phyloP scores from a whole-genome alignment of 176 grass and related monocot genomes.

The Elymus sibiricus region DNA sequence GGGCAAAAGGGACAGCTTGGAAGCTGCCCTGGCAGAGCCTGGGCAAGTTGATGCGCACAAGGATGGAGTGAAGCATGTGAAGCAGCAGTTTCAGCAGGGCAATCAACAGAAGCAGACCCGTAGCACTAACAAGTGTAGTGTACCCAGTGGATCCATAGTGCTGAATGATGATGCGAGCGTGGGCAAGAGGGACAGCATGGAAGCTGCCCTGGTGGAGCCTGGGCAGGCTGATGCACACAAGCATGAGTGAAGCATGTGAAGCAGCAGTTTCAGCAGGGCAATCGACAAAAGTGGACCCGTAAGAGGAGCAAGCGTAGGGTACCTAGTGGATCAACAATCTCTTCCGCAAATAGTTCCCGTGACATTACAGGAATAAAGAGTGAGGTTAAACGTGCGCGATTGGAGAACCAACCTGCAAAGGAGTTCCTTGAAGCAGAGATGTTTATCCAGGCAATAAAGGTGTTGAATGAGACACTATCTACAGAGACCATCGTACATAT shows the following conservation, averaged over 20 bases:
- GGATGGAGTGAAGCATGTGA: not conserved
- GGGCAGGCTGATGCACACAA: not conserved
- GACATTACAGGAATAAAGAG: not conserved
- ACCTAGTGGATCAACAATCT: slow-evolving; percentile 25
- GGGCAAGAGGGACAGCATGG: not conserved
- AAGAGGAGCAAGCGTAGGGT: slow-evolving; percentile 13
- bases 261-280: slow-evolving; percentile 41
- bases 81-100: slow-evolving; percentile 40
- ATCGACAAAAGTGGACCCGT: slow-evolving; percentile 45
- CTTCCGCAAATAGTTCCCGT: slow-evolving; percentile 25
- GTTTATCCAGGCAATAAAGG: not conserved
- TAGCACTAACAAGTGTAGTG: not conserved
- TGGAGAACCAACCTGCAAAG: not conserved
- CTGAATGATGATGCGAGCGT: slow-evolving; percentile 9
- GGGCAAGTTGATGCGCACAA: not conserved
- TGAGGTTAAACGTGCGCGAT: not conserved
- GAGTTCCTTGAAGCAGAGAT: not conserved
- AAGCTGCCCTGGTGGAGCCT: not conserved
- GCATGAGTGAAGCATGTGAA: not conserved
- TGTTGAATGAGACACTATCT: not conserved
- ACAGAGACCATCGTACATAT: not conserved
- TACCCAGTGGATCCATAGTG: slow-evolving; percentile 33
- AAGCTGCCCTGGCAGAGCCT: not conserved
- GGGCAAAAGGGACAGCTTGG: not conserved
- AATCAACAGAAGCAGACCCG: slow-evolving; percentile 48